These are phyloP conservation scores for Nymphaea colorata DNA, from an alignment of 164 flowering plant species.

Conservation along the genomic window DNA sequence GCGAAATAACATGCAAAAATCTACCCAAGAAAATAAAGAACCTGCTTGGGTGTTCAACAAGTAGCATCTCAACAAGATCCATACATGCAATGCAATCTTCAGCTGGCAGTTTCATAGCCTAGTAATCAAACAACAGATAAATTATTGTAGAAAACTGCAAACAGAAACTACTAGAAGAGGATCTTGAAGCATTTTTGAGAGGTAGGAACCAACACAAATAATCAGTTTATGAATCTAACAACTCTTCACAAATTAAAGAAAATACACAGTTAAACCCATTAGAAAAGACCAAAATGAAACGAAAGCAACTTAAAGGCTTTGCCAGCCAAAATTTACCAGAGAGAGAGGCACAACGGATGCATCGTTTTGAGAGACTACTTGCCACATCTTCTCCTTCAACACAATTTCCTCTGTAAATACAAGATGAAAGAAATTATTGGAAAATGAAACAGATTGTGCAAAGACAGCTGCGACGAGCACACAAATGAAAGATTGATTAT, in stretches of 20 bases:
- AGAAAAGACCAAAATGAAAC: neutral
- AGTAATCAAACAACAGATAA: constrained; percentile 7
- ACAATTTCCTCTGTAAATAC: constrained; percentile 53
- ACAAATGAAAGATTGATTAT: neutral
- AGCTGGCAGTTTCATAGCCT: constrained; percentile 61
- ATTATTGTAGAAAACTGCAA: neutral
- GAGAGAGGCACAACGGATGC: constrained; percentile 63
- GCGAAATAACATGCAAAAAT: neutral
- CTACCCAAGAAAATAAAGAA: constrained; percentile 11
- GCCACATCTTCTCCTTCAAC: constrained; percentile 83
- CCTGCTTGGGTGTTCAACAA: constrained; percentile 73
- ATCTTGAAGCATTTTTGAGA: neutral
- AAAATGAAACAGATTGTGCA: neutral
- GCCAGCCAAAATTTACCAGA: constrained; percentile 28
- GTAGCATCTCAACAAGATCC: constrained; percentile 74
- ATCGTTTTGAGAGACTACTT: constrained; percentile 70
- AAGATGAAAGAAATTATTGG: neutral
- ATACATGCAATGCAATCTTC: constrained; percentile 76
- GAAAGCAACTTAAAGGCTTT: neutral
- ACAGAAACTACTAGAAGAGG: neutral
- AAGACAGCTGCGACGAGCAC: neutral
- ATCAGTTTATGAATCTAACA: neutral
- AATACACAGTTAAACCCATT: neutral
- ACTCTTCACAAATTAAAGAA: neutral
- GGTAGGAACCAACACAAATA: neutral